These are phyloP conservation scores for Westerdykella sp. DNA, from an alignment of 2,329 filamentous ascomycete genomes.

Conservation along the genomic window DNA sequence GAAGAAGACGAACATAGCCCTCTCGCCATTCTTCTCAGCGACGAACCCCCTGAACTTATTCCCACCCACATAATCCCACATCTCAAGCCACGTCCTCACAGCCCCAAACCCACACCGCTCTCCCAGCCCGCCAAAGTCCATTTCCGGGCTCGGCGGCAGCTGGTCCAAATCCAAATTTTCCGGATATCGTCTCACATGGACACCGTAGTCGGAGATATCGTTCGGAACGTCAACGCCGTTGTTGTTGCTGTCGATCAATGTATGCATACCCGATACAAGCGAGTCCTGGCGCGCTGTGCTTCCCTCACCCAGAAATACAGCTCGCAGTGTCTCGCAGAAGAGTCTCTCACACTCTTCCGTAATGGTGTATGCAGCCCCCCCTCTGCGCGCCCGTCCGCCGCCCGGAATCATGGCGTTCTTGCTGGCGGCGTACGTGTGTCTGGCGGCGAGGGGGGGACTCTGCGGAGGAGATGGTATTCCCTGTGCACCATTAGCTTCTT, in stretches of 20 bases:
- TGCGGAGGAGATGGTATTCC: constrained; percentile 76
- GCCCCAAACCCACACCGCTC: constrained; percentile 11
- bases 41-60: constrained; percentile 83
- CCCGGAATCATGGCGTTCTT: not conserved
- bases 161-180: constrained; percentile 24
- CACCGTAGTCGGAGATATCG: constrained; percentile 27
- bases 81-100: constrained; percentile 63
- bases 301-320: constrained; percentile 96
- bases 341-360: constrained; percentile 99
- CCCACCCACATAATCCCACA: constrained; percentile 81
- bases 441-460: constrained; percentile 83
- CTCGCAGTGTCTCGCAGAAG: constrained; percentile 93
- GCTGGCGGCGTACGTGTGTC: constrained; percentile 56
- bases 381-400: constrained; percentile 47
- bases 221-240: constrained; percentile 18
- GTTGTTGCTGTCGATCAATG: too few species aligned
- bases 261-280: constrained; percentile 72
- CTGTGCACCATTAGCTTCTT: constrained; percentile 40
- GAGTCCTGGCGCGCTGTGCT: constrained; percentile 69
- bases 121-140: constrained; percentile 17
- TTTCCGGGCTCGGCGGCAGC: constrained; percentile 33
- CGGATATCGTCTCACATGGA: constrained; percentile 17
- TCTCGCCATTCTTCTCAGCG: constrained; percentile 61
- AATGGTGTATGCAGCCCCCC: constrained; percentile 94
- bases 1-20: constrained; percentile 82